Evolutionary conservation across 1,139 yeast species (phyloP), one percentile per base, ranked within the genome.

Genomic region (Suhomyces choctaworum): DNA sequence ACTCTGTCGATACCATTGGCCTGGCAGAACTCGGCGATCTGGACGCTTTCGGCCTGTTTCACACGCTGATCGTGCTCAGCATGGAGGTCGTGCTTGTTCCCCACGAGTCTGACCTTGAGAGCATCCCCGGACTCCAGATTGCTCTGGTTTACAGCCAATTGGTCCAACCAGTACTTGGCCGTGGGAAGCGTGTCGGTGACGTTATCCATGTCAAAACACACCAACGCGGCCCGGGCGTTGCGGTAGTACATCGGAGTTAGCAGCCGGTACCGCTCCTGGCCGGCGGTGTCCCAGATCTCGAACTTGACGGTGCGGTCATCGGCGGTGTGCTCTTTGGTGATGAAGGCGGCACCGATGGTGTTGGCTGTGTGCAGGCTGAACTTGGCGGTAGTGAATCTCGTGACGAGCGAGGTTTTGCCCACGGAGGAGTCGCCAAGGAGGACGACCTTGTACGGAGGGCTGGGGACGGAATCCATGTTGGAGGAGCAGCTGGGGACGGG

Each of bases 251-350:
- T 70, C 3, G 76, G 76, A 1, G 76, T 72, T 30, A 70, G 56
- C 21, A 70, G 63, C 40, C 69, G 65, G 47, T 70, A 70, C 29
- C 76, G 56, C 45, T 70, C 76, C 49, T 70, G 76, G 33, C 76
- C 76, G 8, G 76, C 76, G 27, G 76, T 70, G 44, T 70, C 76
- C 76, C 76, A 70, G 39, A 70, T 69, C 49, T 70, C 76, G 45
- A 66, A 64, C 49, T 66, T 66, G 28, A 69, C 62, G 3, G 62
- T 60, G n/a, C 70, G 62, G 22, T 56, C 50, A 21, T 27, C 16
- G 13, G 19, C 19, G 2, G 45, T 29, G 39, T 53, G 54, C 27
- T 57, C 57, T 45, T 69, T 70, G 8, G 75, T 70, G 32, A 68
- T 64, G 44, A 68, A 70, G 5, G 76, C 76, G 3, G 76, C 76